Evolutionary conservation across 1,284 basidiomycete genomes (phyloP).

Genomic region (Irpex lacteus): DNA sequence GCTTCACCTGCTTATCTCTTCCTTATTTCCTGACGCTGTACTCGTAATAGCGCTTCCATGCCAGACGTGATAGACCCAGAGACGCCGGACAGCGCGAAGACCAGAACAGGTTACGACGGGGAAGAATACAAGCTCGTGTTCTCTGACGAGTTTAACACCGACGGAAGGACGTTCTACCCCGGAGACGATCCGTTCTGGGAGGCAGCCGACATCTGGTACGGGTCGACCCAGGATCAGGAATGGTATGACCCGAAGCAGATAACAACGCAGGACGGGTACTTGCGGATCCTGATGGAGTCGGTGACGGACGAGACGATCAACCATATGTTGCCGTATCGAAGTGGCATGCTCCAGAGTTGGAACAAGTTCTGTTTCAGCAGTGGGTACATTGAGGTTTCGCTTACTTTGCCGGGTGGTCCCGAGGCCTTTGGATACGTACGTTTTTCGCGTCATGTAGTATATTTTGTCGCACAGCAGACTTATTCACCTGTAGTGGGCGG

Average conservation of each 20-base stretch:
- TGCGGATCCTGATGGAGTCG: slow-evolving; percentile 73
- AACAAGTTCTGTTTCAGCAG: slow-evolving; percentile 88
- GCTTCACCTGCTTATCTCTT: background rate
- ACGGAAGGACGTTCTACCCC: slow-evolving; percentile 70
- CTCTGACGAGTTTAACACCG: slow-evolving; percentile 80
- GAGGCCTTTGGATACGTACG: slow-evolving; percentile 36
- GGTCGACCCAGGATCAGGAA: slow-evolving; percentile 62
- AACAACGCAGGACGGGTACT: slow-evolving; percentile 66
- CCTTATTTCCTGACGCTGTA: background rate
- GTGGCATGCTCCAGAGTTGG: slow-evolving; percentile 72
- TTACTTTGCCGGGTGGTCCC: slow-evolving; percentile 35
- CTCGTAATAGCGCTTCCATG: slow-evolving; percentile 41
- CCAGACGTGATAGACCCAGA: slow-evolving; percentile 64
- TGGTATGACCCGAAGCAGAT: slow-evolving; percentile 81
- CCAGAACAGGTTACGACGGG: slow-evolving; percentile 66
- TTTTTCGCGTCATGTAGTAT: background rate
- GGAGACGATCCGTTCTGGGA: slow-evolving; percentile 78
- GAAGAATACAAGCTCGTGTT: slow-evolving; percentile 65
- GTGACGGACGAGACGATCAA: slow-evolving; percentile 35
- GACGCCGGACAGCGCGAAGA: slow-evolving; percentile 57
- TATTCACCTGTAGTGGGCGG: slow-evolving; percentile 54
- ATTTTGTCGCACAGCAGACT: background rate
- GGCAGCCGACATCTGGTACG: slow-evolving; percentile 70
- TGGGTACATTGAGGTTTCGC: slow-evolving; percentile 63
- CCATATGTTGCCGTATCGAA: slow-evolving; percentile 66